phyloP scores from a whole-genome alignment of 441 rosid genomes.

The Theobroma grandiflorum region DNA sequence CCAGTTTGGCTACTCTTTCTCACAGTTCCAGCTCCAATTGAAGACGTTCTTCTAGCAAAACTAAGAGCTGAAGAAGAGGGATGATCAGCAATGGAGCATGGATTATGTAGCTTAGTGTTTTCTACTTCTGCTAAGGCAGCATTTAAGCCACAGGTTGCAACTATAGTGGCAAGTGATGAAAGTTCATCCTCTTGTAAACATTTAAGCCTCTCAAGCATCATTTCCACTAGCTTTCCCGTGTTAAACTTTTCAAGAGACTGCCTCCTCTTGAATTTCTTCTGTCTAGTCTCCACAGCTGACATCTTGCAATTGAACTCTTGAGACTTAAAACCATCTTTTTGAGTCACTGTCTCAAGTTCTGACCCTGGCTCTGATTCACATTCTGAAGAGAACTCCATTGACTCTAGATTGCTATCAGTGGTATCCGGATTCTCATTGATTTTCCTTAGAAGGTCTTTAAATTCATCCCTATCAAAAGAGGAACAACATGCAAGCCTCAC shows the following conservation, averaged over 20 bases:
- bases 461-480: slow-evolving; percentile 68
- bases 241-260: slow-evolving; percentile 68
- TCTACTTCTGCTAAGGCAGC: slow-evolving; percentile 83
- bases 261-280: slow-evolving; percentile 63
- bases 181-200: slow-evolving; percentile 86
- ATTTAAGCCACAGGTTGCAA: slow-evolving; percentile 93
- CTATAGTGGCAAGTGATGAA: slow-evolving; percentile 86
- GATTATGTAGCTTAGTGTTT: slow-evolving; percentile 41
- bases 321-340: slow-evolving; percentile 39
- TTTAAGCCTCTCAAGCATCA: slow-evolving; percentile 87
- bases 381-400: slow-evolving; percentile 56
- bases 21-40: slow-evolving; percentile 40
- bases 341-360: slow-evolving; percentile 47
- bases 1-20: slow-evolving; percentile 36
- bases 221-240: slow-evolving; percentile 59
- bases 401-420: slow-evolving; percentile 46
- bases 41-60: slow-evolving; percentile 49
- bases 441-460: slow-evolving; percentile 70
- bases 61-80: slow-evolving; percentile 35
- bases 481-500: slow-evolving; percentile 64
- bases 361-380: slow-evolving; percentile 67
- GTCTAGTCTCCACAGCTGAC: slow-evolving; percentile 43
- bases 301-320: slow-evolving; percentile 37
- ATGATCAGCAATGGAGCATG: slow-evolving; percentile 32
- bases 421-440: slow-evolving; percentile 79